Evolutionary conservation across 164 flowering plant genomes (phyloP), one percentile per base, ranked within the genome.

Genomic region (Chloranthus sessilifolius): DNA sequence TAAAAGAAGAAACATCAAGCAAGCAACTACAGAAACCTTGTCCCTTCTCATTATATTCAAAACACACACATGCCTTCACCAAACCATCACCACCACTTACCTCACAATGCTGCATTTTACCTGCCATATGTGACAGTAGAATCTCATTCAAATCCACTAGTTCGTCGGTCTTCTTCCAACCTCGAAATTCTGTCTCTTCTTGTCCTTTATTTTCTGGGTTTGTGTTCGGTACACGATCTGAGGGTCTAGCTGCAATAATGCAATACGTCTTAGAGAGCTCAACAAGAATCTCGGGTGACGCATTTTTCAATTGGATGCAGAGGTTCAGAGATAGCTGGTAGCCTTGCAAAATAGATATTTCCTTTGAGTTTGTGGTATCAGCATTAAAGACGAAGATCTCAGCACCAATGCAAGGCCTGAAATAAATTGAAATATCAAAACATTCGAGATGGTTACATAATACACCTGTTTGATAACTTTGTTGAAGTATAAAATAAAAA

Each of bases 1-100:
- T 87, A 58, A 82, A 84, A 8, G 58, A 11, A 47, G 95, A 80
- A 57, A 84, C 81, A 63, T 88, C 83, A 29, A 88, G 81, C 71
- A 86, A 58, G 71, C 91, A 83, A 33, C 72, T 77, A 34, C 94
- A 74, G 61, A 85, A 88, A 19, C 95, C 96, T 63, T 88, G 98
- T 16, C 80, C 74, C 42, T 56, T 65, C 56, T 63, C 78, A 60
- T 76, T 79, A 5, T 63, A 67, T 57, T 76, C 71, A 57, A 82
- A 74, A 46, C 67, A 44, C 23, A 74, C 67, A 52, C 45, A 73
- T 23, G 69, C 56, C 27, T 50, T 47, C 20, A 52, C 78, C 23
- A 22, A 43, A 26, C 39, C 53, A 40, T 34, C 61, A 53, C 42
- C 56, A 48, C 25, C 52, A 29, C 16, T 6, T 37, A 29, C 48